These are phyloP conservation scores for Rhodotorula sp. DNA, from an alignment of 1,284 basidiomycete genomes.

Conservation along the genomic window DNA sequence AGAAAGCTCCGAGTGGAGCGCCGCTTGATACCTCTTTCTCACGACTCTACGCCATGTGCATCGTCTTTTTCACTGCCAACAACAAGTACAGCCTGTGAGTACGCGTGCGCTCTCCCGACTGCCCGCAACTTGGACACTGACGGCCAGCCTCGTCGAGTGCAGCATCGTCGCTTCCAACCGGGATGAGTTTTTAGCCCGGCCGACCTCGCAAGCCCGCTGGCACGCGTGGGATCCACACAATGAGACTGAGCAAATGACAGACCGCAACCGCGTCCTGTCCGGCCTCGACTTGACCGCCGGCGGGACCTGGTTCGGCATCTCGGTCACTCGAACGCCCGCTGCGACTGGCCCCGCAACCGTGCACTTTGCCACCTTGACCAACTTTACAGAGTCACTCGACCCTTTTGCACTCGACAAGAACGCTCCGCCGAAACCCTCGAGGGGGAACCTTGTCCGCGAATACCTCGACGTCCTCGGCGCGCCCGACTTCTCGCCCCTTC, in stretches of 20 bases:
- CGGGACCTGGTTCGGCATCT: constrained; percentile 43
- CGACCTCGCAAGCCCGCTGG: constrained; percentile 35
- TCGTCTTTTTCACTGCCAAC: constrained; percentile 27
- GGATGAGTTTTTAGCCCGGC: constrained; percentile 43
- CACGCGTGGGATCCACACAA: constrained; percentile 18
- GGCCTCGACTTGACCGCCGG: constrained; percentile 42
- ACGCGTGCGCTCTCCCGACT: not conserved
- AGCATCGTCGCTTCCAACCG: constrained; percentile 42
- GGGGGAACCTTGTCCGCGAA: constrained; percentile 11
- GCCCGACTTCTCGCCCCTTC: constrained; percentile 8
- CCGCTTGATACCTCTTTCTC: not conserved
- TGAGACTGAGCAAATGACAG: not conserved
- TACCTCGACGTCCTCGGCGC: constrained; percentile 29
- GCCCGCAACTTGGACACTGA: not conserved
- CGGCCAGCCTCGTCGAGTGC: not conserved
- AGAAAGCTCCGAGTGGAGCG: too few species aligned
- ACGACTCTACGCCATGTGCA: constrained; percentile 33
- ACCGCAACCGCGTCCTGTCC: constrained; percentile 19
- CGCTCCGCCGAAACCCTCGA: not conserved
- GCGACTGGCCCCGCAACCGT: not conserved
- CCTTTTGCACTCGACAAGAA: not conserved
- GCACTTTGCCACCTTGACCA: constrained; percentile 42
- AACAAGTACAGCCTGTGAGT: constrained; percentile 26
- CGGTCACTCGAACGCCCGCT: constrained; percentile 5
- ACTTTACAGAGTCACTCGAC: constrained; percentile 39